Base-by-base conservation (phyloP, 495 filamentous ascomycete species). In the Neurospora hispaniola region DNA sequence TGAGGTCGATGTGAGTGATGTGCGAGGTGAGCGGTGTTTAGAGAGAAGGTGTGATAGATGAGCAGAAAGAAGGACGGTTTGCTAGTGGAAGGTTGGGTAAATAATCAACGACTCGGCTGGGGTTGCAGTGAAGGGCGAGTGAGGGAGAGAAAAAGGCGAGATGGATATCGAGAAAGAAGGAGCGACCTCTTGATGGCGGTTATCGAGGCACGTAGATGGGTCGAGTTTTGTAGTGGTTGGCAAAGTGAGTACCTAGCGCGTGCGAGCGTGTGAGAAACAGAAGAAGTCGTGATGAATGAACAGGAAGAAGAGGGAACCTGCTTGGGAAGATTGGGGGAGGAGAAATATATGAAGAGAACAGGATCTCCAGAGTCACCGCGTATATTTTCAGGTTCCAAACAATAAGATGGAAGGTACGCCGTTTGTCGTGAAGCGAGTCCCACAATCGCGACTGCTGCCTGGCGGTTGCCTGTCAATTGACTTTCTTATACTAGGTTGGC, bases 361-460 rank as follows among this genome's bases (percentile, higher is more conserved):
- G 23, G 6, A 6, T 62, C 6, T 35, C 27, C 23, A 62, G 54
- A 38, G 27, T 3, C 9, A 66, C 14, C 14, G 54, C 54, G 27
- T 35, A 1, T 11, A 35, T 14, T 38, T 66, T 16, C 23, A 31
- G 8, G 23, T 35, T 18, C 7, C 3, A 7, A 35, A 18, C 14
- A 66, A 35, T 66, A 31, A 66, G 14, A 66, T 66, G 27, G 27
- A 18, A 66, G 27, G 54, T 16, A 66, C 31, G 54, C 14, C 54
- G 54, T 35, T 9, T 35, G 27, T 62, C 16, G 54, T 18, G 14
- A 66, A 66, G 27, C 54, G 54, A 66, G 54, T 31, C 7, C 54
- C 54, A 66, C 54, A 66, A 66, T 66, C 54, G 54, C 54, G 54
- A 66, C 54, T 66, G 54, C 54, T 66, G 54, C 54, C 54, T 66